phyloP scores from a whole-genome alignment of 108 stramenopile species.

The Fistulifera pelliculosa region DNA sequence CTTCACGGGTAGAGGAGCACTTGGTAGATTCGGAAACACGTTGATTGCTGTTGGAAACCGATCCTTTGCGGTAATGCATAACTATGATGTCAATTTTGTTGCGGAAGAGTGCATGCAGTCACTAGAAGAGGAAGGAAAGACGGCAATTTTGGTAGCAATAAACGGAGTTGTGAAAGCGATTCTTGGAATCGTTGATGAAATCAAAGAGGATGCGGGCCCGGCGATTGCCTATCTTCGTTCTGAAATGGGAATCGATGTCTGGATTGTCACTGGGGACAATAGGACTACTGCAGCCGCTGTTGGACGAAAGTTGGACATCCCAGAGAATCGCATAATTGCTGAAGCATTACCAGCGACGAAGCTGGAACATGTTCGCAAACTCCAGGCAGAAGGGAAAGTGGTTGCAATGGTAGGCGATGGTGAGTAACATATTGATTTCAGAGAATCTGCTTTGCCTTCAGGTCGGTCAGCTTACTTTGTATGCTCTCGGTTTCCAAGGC shows the following conservation, averaged over 20 bases:
- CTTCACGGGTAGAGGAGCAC: slow-evolving; percentile 69
- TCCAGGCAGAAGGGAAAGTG: slow-evolving; percentile 55
- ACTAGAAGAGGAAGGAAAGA: slow-evolving; percentile 68
- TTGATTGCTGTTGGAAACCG: slow-evolving; percentile 71
- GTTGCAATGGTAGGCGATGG: slow-evolving; percentile 98
- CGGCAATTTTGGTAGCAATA: slow-evolving; percentile 74
- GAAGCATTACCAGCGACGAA: slow-evolving; percentile 86
- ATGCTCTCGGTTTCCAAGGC: too few relatives aligned
- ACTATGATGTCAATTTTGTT: slow-evolving; percentile 44
- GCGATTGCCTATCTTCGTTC: slow-evolving; percentile 53
- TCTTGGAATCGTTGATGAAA: slow-evolving; percentile 78
- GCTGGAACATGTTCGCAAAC: slow-evolving; percentile 44
- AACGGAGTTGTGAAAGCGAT: slow-evolving; percentile 58
- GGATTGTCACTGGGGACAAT: slow-evolving; percentile 98
- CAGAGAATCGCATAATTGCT: slow-evolving; percentile 57
- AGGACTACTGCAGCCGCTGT: slow-evolving; percentile 79
- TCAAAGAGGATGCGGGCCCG: slow-evolving; percentile 64
- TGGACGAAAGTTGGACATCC: slow-evolving; percentile 67
- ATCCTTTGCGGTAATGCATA: slow-evolving; percentile 36
- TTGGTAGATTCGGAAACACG: slow-evolving; percentile 41
- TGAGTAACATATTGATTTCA: slow-evolving; percentile 1
- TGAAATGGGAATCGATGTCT: slow-evolving; percentile 76
- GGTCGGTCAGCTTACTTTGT: too few relatives aligned
- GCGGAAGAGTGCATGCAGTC: slow-evolving; percentile 54
- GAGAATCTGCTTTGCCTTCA: too few relatives aligned